Conservation (phyloP, 2,329 filamentous ascomycete genomes). For the Paracoccidioides lutzii region DNA sequence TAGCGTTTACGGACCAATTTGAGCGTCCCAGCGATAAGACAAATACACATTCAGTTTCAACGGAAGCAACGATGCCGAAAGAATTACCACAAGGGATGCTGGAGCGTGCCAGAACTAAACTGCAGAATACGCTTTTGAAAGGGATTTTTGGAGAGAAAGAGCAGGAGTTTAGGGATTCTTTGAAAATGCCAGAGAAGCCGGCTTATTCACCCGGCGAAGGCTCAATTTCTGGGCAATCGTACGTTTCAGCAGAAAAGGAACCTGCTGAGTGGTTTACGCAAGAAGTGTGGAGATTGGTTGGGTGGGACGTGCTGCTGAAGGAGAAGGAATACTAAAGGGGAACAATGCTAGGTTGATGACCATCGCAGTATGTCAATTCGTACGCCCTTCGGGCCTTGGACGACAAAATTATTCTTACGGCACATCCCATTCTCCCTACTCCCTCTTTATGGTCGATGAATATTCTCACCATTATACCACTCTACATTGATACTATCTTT, state of each 20-base stretch:
- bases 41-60: background rate
- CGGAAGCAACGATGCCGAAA: conserved; percentile 1
- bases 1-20: conserved; percentile 15
- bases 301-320: conserved; percentile 40
- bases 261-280: conserved; percentile 42
- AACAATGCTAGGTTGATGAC: background rate
- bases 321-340: conserved; percentile 4
- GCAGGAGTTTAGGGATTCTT: conserved; percentile 16
- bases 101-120: conserved; percentile 14
- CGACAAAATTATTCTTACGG: background rate
- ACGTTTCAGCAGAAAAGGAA: conserved; percentile 23
- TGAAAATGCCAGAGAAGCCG: conserved; percentile 14
- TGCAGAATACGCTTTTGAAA: conserved; percentile 31
- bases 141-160: conserved; percentile 29
- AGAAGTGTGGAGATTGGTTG: conserved; percentile 45
- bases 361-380: background rate
- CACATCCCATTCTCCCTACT: background rate
- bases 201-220: conserved; percentile 4
- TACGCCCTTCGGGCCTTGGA: background rate
- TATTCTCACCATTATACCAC: background rate
- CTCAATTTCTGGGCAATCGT: background rate
- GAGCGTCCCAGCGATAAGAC: background rate
- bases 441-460: background rate
- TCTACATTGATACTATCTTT: background rate
- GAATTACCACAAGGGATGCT: conserved; percentile 3